Evolutionary conservation across 805 yeast genomes (phyloP).

Genomic region (Kuraishia capsulata): DNA sequence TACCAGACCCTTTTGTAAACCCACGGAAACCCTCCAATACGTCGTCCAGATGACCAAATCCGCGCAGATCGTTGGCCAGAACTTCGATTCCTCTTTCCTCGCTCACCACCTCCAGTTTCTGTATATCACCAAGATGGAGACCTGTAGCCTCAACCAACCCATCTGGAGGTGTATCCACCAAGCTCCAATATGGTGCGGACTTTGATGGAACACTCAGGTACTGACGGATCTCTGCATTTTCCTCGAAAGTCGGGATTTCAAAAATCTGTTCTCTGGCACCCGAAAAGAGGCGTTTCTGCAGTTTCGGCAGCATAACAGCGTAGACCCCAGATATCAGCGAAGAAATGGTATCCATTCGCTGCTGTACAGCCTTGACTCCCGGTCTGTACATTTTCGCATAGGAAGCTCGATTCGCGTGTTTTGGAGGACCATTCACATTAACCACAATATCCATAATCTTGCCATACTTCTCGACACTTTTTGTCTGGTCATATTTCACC

Average conservation of each 20-base stretch:
- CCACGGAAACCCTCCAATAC: not conserved
- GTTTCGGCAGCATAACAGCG: not conserved
- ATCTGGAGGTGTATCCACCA: not conserved
- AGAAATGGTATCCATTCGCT: not conserved
- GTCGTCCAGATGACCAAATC: not conserved
- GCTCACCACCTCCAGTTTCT: conserved; percentile 7
- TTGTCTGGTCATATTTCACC: not conserved
- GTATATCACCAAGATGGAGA: not conserved
- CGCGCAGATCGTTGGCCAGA: not conserved
- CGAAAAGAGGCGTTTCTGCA: not conserved
- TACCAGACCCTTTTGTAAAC: not conserved
- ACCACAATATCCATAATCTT: conserved; percentile 10
- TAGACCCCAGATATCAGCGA: not conserved
- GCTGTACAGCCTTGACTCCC: not conserved
- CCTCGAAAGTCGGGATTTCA: not conserved
- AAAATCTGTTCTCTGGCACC: not conserved
- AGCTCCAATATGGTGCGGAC: not conserved
- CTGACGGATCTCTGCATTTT: not conserved
- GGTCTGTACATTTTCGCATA: not conserved
- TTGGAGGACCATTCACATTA: conserved; percentile 5
- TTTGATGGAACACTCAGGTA: not conserved
- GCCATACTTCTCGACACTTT: conserved; percentile 5
- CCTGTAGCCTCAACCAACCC: not conserved
- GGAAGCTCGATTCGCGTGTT: not conserved
- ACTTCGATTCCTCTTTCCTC: conserved; percentile 6